A percentile compares a stretch with the other conserved stretches of the same genome.
phyloP scores from a whole-genome alignment of 1,284 basidiomycete species.

The Pisolithus thermaeus region DNA sequence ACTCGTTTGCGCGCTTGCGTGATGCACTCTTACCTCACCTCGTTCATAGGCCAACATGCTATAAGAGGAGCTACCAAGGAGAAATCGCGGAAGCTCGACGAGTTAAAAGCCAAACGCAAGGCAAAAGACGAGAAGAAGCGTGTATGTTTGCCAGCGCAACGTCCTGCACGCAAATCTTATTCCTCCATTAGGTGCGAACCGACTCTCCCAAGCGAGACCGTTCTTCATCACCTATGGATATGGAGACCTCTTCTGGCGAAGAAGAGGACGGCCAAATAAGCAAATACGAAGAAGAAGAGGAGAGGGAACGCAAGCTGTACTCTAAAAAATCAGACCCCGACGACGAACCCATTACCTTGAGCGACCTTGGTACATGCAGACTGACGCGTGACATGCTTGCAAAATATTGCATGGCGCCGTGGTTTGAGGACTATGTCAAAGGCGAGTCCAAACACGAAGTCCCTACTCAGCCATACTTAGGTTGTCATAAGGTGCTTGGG shows the following conservation, averaged over 20 bases:
- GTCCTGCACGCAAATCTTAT: conserved; percentile 5
- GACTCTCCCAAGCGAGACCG: conserved; percentile 60
- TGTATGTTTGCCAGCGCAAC: conserved; percentile 34
- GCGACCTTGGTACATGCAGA: conserved; percentile 53
- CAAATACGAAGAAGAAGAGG: conserved; percentile 64
- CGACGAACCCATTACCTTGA: conserved; percentile 48
- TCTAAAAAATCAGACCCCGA: conserved; percentile 42
- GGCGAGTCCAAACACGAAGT: conserved; percentile 37
- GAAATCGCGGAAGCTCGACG: conserved; percentile 75
- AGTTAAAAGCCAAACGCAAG: conserved; percentile 77
- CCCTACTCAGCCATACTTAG: conserved; percentile 8
- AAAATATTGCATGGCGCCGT: conserved; percentile 61
- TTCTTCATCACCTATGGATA: conserved; percentile 71
- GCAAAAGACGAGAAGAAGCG: conserved; percentile 74
- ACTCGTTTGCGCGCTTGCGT: background rate
- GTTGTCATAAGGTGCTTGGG: conserved; percentile 60
- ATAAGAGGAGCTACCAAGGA: conserved; percentile 78
- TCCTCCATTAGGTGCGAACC: conserved; percentile 32
- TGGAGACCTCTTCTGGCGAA: conserved; percentile 72
- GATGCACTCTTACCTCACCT: conserved; percentile 3
- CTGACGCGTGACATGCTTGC: conserved; percentile 61
- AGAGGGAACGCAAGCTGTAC: conserved; percentile 50
- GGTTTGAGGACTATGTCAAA: conserved; percentile 75
- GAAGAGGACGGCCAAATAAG: conserved; percentile 70
- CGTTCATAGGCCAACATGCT: conserved; percentile 59